Percentiles rank a stretch among this genome's conserved stretches.
Evolutionary conservation across 345 rosid genomes (phyloP).

Genomic region (Pistacia vera): DNA sequence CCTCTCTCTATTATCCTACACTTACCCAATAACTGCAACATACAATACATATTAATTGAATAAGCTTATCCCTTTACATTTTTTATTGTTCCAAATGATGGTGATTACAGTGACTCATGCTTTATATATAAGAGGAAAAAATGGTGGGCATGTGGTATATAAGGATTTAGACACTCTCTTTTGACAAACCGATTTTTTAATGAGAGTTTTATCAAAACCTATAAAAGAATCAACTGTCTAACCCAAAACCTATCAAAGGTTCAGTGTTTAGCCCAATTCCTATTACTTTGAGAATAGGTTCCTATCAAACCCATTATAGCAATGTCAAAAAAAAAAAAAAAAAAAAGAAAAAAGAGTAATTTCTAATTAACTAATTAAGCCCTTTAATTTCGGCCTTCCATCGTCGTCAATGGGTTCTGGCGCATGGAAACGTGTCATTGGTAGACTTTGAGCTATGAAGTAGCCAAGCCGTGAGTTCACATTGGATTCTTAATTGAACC

Average conservation of each 20-base stretch:
- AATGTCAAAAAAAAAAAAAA: not conserved
- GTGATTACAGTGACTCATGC: too few species aligned
- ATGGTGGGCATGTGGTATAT: too few species aligned
- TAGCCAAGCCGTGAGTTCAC: not conserved
- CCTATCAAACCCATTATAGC: not conserved
- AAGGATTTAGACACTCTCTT: too few species aligned
- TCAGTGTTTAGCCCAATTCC: too few species aligned
- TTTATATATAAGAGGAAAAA: too few species aligned
- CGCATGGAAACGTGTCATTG: not conserved
- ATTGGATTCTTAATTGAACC: constrained; percentile 15
- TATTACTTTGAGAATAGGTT: too few species aligned
- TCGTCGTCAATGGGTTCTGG: not conserved
- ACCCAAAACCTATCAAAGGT: too few species aligned
- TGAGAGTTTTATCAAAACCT: too few species aligned
- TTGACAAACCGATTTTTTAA: too few species aligned
- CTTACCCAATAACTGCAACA: constrained; percentile 1
- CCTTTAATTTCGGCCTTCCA: not conserved
- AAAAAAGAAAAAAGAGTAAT: not conserved
- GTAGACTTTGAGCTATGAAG: not conserved
- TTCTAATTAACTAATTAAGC: not conserved
- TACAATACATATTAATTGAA: not conserved
- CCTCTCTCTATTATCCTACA: not conserved
- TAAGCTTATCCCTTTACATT: not conserved
- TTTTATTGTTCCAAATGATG: not conserved
- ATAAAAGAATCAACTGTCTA: too few species aligned